Evolutionary conservation across 148 eudicot genomes (phyloP), one percentile per base, ranked within the genome.

Genomic region (Rhododendron simsii): DNA sequence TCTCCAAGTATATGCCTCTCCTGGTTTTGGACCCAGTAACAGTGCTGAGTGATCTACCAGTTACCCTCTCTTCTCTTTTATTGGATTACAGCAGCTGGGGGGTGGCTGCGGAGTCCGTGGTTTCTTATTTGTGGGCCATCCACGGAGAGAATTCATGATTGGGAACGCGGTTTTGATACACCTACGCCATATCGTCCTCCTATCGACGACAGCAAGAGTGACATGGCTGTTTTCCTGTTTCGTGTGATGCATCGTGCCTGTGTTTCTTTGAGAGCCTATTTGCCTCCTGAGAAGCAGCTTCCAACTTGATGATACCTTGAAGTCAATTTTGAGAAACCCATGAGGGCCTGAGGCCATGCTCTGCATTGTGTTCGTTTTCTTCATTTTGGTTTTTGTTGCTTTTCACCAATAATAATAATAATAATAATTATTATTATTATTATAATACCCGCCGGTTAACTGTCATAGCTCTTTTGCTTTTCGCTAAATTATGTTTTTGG

Each of bases 1-100:
- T 85, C 83, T 94, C 92, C 78, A 93, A 92, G 37, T 96, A 94
- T 47, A 96, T 94, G 98, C 98, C 98, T 50, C 80, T 96, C 44
- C 90, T 96, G 85, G 80, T 93, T 82, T 83, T 92, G 35, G 93
- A 94, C 87, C 91, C 86, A 76, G 39, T 5, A 33, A 87, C 86
- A 18, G 96, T 94, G 44, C 86, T 96, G 82, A 87, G 88, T 75
- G 98, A 96, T 87, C 94, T 96, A 26, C 96, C 98, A 0, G 91
- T 93, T 76, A 90, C 95, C 39, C 92, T 96, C 57, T 48, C 95
- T 37, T 91, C 95, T 79, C 92, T 96, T 87, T 90, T 96, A 37
- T 87, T 77, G 13, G 88, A 84, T 85, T 84, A 71, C 76, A 71
- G 87, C 57, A 87, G 86, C 47, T 96, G 95, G 95, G 87, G 37